Percentiles rank a stretch among this genome's conserved stretches.
Evolutionary conservation across 2,329 filamentous ascomycete genomes (phyloP).

Genomic region (Immersiporthe knoxdaviesiana): DNA sequence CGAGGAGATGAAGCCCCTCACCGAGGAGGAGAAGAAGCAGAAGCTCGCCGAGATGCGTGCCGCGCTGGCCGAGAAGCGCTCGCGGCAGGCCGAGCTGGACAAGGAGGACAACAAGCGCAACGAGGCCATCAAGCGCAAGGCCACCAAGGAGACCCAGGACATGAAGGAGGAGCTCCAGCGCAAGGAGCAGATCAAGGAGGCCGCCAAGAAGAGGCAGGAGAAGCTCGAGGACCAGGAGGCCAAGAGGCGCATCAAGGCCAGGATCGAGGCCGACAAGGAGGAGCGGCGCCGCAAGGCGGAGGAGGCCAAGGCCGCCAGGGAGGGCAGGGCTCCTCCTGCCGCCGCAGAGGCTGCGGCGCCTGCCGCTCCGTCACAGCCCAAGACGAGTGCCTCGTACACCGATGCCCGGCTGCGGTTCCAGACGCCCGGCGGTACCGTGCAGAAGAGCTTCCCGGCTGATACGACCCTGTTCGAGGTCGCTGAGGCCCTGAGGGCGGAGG

Average conservation of each 20-base stretch:
- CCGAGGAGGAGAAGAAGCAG: constrained; percentile 87
- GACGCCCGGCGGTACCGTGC: constrained; percentile 73
- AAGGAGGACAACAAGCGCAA: constrained; percentile 84
- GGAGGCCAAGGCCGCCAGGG: constrained; percentile 80
- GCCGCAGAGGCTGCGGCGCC: constrained; percentile 50
- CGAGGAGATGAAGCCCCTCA: constrained; percentile 87
- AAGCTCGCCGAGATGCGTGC: constrained; percentile 74
- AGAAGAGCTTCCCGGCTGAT: constrained; percentile 86
- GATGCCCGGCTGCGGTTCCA: constrained; percentile 84
- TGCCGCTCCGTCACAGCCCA: constrained; percentile 52
- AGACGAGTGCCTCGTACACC: constrained; percentile 71
- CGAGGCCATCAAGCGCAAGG: constrained; percentile 82
- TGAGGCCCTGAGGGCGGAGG: constrained; percentile 73
- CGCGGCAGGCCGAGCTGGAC: constrained; percentile 69
- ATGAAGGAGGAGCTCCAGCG: constrained; percentile 82
- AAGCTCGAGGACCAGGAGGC: constrained; percentile 84
- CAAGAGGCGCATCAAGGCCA: constrained; percentile 86
- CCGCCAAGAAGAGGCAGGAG: constrained; percentile 82
- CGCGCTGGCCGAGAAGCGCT: constrained; percentile 73
- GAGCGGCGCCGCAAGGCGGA: constrained; percentile 85
- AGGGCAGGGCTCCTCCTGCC: constrained; percentile 64
- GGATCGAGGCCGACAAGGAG: constrained; percentile 93
- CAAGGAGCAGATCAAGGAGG: constrained; percentile 92
- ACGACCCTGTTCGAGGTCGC: constrained; percentile 94
- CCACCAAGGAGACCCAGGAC: constrained; percentile 86